Evolutionary conservation across 2,329 filamentous ascomycete species (phyloP), one percentile per base, ranked within the genome.

Genomic region (Calonectria pseudoreteaudii): DNA sequence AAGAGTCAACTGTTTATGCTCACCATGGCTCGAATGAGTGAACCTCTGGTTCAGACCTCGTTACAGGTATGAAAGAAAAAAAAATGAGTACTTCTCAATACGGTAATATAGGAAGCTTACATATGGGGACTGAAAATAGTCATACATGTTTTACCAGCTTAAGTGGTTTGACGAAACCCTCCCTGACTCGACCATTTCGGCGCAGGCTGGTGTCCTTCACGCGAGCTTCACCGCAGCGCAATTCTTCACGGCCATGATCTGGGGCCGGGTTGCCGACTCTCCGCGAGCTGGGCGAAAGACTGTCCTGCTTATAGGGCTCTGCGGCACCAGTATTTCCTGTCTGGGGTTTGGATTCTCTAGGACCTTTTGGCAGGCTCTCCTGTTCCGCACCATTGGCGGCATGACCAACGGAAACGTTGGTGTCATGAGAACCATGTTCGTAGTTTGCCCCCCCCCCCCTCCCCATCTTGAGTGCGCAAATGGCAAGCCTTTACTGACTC

Each of bases 91-190:
- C 56, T 38, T 26, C n/a, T 13, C 34, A n/a, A 41, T 41, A 41
- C 18, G 41, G 4, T 14, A 41, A 18, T 23, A 1, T 6, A 2
- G 28, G 41, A 56, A 26, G 47, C 49, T 31, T 4, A 66, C 34
- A 10, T 26, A 64, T 47, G 18, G 36, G 28, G n/a, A 34, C 4
- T 11, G 6, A 58, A 30, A 30, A 66, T 86, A 94, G 84, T 90
- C 94, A 2, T 97, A 97, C 84, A 92, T 97, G 87, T 97, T 95
- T 85, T 97, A 96, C 84, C 94, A 97, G 83, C 90, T 98, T n/a
- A 92, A 91, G 78, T 96, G 93, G 72, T 96, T 98, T 79, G 86
- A 90, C 72, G 85, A 87, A 0, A 84, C 80, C 13, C 85, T 91
- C 18, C 84, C 90, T 0, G 86, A 89, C 77, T 88, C 94, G 30